Percentiles rank a stretch among this genome's conserved stretches.
Conservation (phyloP, 169 alveolate species). For the Babesia gibsoni region DNA sequence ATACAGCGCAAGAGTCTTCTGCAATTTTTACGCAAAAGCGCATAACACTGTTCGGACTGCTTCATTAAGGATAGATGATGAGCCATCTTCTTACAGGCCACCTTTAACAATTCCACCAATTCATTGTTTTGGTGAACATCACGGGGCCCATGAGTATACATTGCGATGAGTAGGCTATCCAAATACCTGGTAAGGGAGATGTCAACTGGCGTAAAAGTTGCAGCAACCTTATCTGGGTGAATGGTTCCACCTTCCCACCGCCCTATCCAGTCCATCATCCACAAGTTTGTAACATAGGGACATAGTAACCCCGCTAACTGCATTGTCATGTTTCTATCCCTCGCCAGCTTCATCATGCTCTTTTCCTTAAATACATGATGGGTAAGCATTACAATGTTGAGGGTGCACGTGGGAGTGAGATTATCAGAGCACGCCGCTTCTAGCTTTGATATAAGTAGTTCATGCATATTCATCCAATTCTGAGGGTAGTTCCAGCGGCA, state of each 20-base stretch:
- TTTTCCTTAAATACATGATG: conserved; percentile 58
- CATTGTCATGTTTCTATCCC: conserved; percentile 24
- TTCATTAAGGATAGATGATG: background rate
- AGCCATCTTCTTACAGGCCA: conserved; percentile 10
- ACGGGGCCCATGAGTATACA: conserved; percentile 28
- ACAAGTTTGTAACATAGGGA: conserved; percentile 42
- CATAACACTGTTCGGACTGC: background rate
- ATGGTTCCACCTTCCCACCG: conserved; percentile 26
- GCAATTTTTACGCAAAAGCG: conserved; percentile 11
- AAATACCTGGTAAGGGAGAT: conserved; percentile 30
- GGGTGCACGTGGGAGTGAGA: background rate
- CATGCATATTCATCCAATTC: conserved; percentile 37
- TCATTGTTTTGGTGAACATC: conserved; percentile 20
- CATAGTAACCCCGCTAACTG: conserved; percentile 30
- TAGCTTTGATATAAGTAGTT: conserved; percentile 8
- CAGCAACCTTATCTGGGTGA: background rate
- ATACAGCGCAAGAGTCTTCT: conserved; percentile 29
- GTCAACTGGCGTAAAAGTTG: background rate
- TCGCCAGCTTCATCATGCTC: conserved; percentile 30
- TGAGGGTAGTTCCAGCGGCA: conserved; percentile 53
- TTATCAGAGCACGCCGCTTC: conserved; percentile 17
- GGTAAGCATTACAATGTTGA: conserved; percentile 22
- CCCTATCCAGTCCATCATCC: conserved; percentile 47
- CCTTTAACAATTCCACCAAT: conserved; percentile 25
- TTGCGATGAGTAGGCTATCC: conserved; percentile 29